These are phyloP conservation scores for Carex sylvatica DNA, from an alignment of 202 grass and related monocot genomes.

Conservation along the genomic window DNA sequence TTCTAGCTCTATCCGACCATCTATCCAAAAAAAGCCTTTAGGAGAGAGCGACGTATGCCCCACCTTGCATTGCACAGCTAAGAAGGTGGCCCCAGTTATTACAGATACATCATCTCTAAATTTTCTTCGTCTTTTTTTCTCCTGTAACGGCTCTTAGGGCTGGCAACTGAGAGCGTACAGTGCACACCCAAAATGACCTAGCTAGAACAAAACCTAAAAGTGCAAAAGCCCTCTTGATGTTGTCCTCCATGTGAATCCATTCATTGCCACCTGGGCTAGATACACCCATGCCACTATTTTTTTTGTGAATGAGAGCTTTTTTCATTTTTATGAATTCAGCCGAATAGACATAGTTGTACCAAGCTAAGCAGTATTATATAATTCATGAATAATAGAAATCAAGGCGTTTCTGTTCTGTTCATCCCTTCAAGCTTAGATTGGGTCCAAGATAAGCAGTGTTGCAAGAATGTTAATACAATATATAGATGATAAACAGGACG, in stretches of 20 bases:
- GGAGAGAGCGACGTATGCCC: background rate
- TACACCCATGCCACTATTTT: slow-evolving; percentile 3
- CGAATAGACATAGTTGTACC: background rate
- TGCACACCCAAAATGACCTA: slow-evolving; percentile 26
- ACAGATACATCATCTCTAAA: slow-evolving; percentile 19
- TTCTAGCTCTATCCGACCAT: background rate
- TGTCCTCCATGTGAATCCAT: slow-evolving; percentile 30
- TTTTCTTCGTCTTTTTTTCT: background rate
- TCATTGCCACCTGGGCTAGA: slow-evolving; percentile 23
- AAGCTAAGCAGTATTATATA: background rate
- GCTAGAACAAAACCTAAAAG: slow-evolving; percentile 26
- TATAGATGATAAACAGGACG: background rate
- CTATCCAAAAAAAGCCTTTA: slow-evolving; percentile 20
- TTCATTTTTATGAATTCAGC: background rate
- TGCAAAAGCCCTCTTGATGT: slow-evolving; percentile 18
- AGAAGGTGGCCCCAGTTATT: background rate
- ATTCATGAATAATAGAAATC: background rate
- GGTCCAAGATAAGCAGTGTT: background rate
- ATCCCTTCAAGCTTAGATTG: background rate
- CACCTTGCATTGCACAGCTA: slow-evolving; percentile 18
- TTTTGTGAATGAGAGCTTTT: background rate
- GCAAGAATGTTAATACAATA: too few relatives aligned
- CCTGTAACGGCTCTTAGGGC: slow-evolving; percentile 17
- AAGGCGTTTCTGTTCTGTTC: background rate
- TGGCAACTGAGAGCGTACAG: background rate